phyloP scores from a whole-genome alignment of 305 asterid genomes.

The Fraxinus dipetala region DNA sequence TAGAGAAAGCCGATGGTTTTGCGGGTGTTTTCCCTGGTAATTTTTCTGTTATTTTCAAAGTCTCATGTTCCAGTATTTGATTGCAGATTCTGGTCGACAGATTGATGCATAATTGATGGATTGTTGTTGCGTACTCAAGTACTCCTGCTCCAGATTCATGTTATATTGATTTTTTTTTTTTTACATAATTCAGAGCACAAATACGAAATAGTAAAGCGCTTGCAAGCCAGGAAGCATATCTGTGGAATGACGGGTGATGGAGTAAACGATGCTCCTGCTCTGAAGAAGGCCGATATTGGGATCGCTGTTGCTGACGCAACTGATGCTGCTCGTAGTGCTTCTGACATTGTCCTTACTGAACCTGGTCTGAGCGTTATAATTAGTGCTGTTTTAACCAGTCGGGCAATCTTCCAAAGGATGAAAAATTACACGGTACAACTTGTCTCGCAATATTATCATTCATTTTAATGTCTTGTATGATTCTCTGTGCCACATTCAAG shows the following conservation, averaged over 20 bases:
- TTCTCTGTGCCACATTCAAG: background rate
- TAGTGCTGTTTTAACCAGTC: conserved; percentile 97
- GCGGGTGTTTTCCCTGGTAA: conserved; percentile 99
- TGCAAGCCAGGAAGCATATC: conserved; percentile 95
- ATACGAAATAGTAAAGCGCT: conserved; percentile 94
- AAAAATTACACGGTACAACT: conserved; percentile 83
- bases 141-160: background rate
- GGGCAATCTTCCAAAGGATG: conserved; percentile 98
- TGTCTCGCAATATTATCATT: background rate
- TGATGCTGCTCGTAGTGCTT: conserved; percentile 99
- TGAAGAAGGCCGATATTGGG: conserved; percentile 96
- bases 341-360: conserved; percentile 96
- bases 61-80: background rate
- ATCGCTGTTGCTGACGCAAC: conserved; percentile 99
- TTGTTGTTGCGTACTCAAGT: background rate
- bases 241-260: conserved; percentile 99
- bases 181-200: conserved; percentile 69
- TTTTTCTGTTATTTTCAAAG: background rate
- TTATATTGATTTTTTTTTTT: conserved; percentile 26
- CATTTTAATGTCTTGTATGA: background rate
- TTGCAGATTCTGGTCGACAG: background rate
- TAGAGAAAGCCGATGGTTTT: conserved; percentile 96
- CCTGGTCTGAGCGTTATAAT: conserved; percentile 97
- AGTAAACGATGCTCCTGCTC: conserved; percentile 96
- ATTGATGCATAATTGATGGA: background rate